Evolutionary conservation across 345 rosid genomes (phyloP), one percentile per base, ranked within the genome.

Genomic region (Hypericum androsaemum): DNA sequence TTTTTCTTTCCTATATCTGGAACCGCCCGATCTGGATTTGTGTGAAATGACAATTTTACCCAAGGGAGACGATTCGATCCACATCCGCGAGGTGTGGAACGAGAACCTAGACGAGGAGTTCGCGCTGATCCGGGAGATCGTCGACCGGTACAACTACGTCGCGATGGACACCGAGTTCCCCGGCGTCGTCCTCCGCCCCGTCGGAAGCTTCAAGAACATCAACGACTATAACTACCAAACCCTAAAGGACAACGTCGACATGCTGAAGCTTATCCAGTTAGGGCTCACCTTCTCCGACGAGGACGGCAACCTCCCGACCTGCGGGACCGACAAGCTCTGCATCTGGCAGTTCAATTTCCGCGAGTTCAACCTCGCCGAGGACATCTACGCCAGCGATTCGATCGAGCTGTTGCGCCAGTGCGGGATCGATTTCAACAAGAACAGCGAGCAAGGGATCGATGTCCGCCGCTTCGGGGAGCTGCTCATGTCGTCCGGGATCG

Each of bases 101-200:
- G 88, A 88, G 44, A 88, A 88, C 47, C 69, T 88, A 7, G 79
- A 71, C 11, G 94, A 88, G 39, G 96, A 88, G 58, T 80, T 88
- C 63, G 69, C 64, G 36, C 60, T 88, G 74, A 88, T 88, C 69
- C 88, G 94, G 47, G 86, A 78, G 44, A 77, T 88, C 53, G 88
- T 88, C 28, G 96, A 84, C 41, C 59, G 49, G 16, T 82, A 13
- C 64, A 75, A 57, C 46, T 78, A 75, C 52, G 71, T 87, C 0
- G 96, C 96, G 0, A 87, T 87, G 96, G 96, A 87, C 72, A 81
- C 96, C 1, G 96, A 88, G 81, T 88, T 88, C 68, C 96, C 96
- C 0, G 96, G 96, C 7, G 96, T 88, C 0, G 96, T 88, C 40
- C 53, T 73, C 22, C 88, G 90, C 1, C 96, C 96, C 0, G 81